Base-by-base conservation (phyloP, 2,329 filamentous ascomycete genomes). In the Stachybotrys chartarum region DNA sequence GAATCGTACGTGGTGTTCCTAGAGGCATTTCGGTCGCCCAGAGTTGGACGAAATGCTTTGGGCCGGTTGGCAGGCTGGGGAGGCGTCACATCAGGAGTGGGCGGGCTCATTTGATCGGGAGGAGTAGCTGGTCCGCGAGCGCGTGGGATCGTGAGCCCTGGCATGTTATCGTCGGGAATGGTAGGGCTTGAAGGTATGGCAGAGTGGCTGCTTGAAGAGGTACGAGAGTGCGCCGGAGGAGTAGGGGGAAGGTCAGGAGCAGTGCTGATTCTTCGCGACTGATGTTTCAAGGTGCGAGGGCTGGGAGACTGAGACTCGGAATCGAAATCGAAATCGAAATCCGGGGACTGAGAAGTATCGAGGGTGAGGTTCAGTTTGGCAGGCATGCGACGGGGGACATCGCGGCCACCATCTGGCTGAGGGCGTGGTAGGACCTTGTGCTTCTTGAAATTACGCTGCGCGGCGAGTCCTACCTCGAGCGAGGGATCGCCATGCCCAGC, bases 11-110 rank as follows among this genome's bases (percentile, higher is more conserved):
- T 82, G 10, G 78, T 85, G 10, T 77, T 70, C 58, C 80, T 81
- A 35, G 80, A 81, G 24, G 70, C 69, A 45, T 73, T 69, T 39
- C 80, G 78, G 59, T 84, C 79, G 58, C 70, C 71, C 49, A 76
- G 64, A 17, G 69, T 66, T 17, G 79, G 78, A 35, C 80, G 79
- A 50, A 75, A 65, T 54, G 72, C 65, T 64, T 73, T 75, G 16
- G 76, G 70, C 56, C 75, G 76, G 44, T 68, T 69, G 51, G 67
- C 64, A 48, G 71, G 69, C 57, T 83, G 80, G 42, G 88, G 88
- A 53, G 87, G 88, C 16, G 88, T 91, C 50, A 87, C 81, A 70
- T 91, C 88, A 39, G 88, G 88, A 3, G 88, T 91, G 35, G 86
- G 87, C 16, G 86, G 86, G 62, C 84, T 88, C 64, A 80, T 79